Evolutionary conservation across 1,139 yeast species (phyloP).

Genomic region (Sugiyamaella xylanicola): DNA sequence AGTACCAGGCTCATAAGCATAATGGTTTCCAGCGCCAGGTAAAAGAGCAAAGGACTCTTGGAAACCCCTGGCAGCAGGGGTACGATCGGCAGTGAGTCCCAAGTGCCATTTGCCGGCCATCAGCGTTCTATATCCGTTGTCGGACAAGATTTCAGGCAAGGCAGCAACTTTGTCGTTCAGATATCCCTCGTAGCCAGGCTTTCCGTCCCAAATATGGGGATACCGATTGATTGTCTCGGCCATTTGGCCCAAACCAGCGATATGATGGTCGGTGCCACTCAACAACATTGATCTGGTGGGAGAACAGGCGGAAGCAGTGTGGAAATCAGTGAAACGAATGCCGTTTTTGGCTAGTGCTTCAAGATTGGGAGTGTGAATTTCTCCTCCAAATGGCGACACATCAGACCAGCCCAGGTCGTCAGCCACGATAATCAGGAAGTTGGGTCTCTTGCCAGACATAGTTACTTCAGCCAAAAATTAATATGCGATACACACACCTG

Average conservation of each 20-base stretch:
- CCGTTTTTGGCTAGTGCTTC: constrained; percentile 50
- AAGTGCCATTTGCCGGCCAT: constrained; percentile 63
- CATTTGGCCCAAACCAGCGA: constrained; percentile 65
- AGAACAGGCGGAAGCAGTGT: constrained; percentile 66
- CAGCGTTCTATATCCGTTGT: constrained; percentile 53
- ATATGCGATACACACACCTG: too few relatives aligned
- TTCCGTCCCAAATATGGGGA: constrained; percentile 47
- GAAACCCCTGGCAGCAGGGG: constrained; percentile 57
- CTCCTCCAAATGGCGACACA: constrained; percentile 59
- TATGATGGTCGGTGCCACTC: constrained; percentile 63
- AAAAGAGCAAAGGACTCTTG: constrained; percentile 53
- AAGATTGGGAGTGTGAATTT: constrained; percentile 58
- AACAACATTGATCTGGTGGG: constrained; percentile 65
- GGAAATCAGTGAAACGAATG: constrained; percentile 57
- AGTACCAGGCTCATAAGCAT: constrained; percentile 50
- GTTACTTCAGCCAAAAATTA: too few relatives aligned
- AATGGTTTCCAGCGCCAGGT: constrained; percentile 64
- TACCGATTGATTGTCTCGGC: constrained; percentile 49
- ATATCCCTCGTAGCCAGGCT: constrained; percentile 62
- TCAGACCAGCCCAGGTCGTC: constrained; percentile 67
- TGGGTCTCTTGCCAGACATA: constrained; percentile 32
- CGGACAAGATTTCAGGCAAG: constrained; percentile 54
- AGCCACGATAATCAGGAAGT: constrained; percentile 59
- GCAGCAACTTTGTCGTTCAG: constrained; percentile 57
- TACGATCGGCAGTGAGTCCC: constrained; percentile 52